These are phyloP conservation scores for Mariannaea sp. DNA, from an alignment of 2,329 filamentous ascomycete species.

Conservation along the genomic window DNA sequence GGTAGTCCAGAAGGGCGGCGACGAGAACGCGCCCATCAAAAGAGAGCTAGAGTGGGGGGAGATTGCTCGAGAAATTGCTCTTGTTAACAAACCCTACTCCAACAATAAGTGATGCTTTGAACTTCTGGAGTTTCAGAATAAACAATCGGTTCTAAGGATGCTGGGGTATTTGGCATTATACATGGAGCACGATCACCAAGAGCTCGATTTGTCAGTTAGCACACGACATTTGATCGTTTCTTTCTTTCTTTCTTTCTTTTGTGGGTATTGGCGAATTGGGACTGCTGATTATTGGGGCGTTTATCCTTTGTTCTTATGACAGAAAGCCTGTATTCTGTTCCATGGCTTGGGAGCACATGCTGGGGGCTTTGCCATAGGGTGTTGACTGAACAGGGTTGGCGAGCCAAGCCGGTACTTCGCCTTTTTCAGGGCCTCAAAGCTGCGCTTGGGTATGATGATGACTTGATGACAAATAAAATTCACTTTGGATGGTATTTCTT, in stretches of 20 bases:
- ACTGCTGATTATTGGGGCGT: background rate
- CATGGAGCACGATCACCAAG: background rate
- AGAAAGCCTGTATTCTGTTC: background rate
- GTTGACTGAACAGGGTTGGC: background rate
- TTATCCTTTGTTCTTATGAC: background rate
- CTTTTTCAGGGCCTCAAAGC: slow-evolving; percentile 9
- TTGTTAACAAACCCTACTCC: slow-evolving; percentile 95
- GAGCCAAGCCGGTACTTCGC: background rate
- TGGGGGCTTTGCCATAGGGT: background rate
- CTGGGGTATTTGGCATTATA: background rate
- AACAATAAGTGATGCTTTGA: slow-evolving; percentile 49
- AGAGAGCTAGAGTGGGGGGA: slow-evolving; percentile 91
- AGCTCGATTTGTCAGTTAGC: background rate
- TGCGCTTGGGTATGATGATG: slow-evolving; percentile 12
- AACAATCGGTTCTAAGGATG: background rate
- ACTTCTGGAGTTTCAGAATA: background rate
- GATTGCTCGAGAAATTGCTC: slow-evolving; percentile 85
- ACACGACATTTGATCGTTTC: background rate
- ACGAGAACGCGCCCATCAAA: slow-evolving; percentile 53
- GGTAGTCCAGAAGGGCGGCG: slow-evolving; percentile 61
- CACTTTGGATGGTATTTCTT: background rate
- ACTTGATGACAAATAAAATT: slow-evolving; percentile 17
- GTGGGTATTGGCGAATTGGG: background rate
- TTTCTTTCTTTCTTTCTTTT: no score
- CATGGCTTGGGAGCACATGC: background rate